Evolutionary conservation across 257 asterid species (phyloP).

Genomic region (Fraxinus cuspidata): DNA sequence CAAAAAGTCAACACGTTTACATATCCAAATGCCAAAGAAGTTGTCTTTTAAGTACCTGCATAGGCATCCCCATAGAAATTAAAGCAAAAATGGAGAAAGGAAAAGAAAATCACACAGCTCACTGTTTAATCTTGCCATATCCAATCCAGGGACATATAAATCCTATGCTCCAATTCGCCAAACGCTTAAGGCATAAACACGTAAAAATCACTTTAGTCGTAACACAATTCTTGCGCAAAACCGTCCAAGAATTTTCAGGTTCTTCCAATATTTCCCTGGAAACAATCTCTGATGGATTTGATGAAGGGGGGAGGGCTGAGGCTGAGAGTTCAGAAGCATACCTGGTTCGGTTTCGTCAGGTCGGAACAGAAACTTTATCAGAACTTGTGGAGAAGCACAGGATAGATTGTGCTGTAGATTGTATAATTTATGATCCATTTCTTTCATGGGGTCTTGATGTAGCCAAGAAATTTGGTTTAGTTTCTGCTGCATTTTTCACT

Average conservation of each 20-base stretch:
- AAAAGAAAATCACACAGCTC: background rate
- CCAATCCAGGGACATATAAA: conserved; percentile 55
- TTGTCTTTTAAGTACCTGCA: too few species aligned
- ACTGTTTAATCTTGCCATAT: conserved; percentile 3
- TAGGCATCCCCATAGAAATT: too few species aligned
- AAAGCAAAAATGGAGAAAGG: background rate
- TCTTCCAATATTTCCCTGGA: background rate
- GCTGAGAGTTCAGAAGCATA: background rate
- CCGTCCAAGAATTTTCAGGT: background rate
- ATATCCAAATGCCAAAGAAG: too few species aligned
- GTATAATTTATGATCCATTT: conserved; percentile 30
- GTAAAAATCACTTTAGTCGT: background rate
- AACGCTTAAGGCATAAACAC: conserved; percentile 25
- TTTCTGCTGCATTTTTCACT: conserved; percentile 29
- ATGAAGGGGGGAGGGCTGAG: background rate
- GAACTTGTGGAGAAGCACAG: conserved; percentile 21
- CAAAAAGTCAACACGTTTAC: too few species aligned
- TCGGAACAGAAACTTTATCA: background rate
- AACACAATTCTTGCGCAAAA: background rate
- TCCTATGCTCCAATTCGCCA: conserved; percentile 59
- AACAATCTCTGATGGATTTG: background rate
- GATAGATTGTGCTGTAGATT: conserved; percentile 19
- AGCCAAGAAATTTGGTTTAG: conserved; percentile 19
- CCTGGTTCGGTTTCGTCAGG: background rate
- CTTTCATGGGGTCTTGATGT: conserved; percentile 30